Percentiles rank a stretch among this genome's conserved stretches.
These are phyloP conservation scores for Ensete glaucum DNA, from an alignment of 176 grass and related monocot species.

Conservation along the genomic window DNA sequence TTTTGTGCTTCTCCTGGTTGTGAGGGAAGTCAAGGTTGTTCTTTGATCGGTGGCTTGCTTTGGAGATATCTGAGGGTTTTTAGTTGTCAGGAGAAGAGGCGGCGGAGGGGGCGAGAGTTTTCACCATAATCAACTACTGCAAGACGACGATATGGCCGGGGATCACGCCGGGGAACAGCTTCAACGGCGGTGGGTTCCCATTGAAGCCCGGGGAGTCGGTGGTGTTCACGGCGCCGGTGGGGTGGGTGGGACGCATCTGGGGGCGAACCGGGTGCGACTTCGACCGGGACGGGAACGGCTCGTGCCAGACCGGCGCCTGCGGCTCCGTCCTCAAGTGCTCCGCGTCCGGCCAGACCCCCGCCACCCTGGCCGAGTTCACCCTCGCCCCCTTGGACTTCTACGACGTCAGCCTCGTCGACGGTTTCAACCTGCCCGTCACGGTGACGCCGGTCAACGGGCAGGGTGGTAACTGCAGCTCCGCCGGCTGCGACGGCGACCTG, in stretches of 20 bases:
- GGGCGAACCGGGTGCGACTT: constrained; percentile 70
- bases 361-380: constrained; percentile 76
- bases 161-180: constrained; percentile 46
- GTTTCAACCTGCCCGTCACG: constrained; percentile 42
- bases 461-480: constrained; percentile 41
- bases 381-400: constrained; percentile 59
- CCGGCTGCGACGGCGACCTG: constrained; percentile 58
- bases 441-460: constrained; percentile 35
- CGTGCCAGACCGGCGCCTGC: constrained; percentile 57
- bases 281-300: constrained; percentile 37
- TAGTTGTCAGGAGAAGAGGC: constrained; percentile 7
- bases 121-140: constrained; percentile 84
- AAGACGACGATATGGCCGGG: constrained; percentile 72
- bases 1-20: background rate
- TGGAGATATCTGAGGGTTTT: background rate
- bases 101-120: constrained; percentile 31
- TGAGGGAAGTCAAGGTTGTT: background rate
- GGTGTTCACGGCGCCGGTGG: constrained; percentile 53
- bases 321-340: constrained; percentile 41
- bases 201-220: constrained; percentile 50
- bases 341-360: constrained; percentile 44
- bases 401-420: constrained; percentile 95
- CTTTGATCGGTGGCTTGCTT: background rate
- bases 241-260: constrained; percentile 77
- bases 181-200: constrained; percentile 54